Evolutionary conservation across 2,329 filamentous ascomycete genomes (phyloP).

Genomic region (Fusarium avenaceum): DNA sequence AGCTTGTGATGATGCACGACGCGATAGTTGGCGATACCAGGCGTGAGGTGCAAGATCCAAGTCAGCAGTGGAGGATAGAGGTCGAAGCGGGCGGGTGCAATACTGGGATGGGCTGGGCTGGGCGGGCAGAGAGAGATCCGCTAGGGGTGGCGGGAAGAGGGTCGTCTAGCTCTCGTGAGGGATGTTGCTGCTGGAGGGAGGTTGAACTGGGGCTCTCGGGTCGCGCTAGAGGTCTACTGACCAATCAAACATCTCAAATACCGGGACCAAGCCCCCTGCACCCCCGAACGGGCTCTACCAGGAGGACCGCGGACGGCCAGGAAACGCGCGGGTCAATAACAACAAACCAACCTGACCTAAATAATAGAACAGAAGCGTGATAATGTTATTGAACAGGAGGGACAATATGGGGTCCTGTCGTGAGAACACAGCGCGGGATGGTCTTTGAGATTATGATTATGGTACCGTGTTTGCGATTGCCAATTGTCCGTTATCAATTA

Average conservation of each 20-base stretch:
- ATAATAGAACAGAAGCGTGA: conserved; percentile 40
- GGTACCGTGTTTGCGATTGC: neutral
- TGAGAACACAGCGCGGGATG: neutral
- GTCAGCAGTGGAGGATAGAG: conserved; percentile 38
- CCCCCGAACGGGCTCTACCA: conserved; percentile 29
- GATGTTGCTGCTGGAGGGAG: conserved; percentile 48
- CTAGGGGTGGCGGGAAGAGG: conserved; percentile 48
- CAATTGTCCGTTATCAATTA: neutral
- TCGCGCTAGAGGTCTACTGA: conserved; percentile 42
- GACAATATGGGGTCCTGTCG: neutral
- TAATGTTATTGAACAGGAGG: conserved; percentile 24
- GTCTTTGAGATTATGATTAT: neutral
- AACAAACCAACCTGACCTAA: conserved; percentile 45
- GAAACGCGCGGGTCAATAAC: conserved; percentile 51
- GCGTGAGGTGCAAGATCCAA: conserved; percentile 44
- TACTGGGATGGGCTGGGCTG: conserved; percentile 32
- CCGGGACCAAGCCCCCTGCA: conserved; percentile 27
- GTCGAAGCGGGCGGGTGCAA: conserved; percentile 41
- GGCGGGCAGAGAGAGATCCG: conserved; percentile 32
- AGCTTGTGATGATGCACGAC: conserved; percentile 37
- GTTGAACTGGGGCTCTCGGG: conserved; percentile 45
- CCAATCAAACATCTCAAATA: conserved; percentile 42
- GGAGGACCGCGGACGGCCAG: conserved; percentile 47
- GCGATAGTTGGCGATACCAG: conserved; percentile 37
- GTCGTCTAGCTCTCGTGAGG: conserved; percentile 44